Base-by-base conservation (phyloP, 116 monocot species). In the Posidonia oceanica region DNA sequence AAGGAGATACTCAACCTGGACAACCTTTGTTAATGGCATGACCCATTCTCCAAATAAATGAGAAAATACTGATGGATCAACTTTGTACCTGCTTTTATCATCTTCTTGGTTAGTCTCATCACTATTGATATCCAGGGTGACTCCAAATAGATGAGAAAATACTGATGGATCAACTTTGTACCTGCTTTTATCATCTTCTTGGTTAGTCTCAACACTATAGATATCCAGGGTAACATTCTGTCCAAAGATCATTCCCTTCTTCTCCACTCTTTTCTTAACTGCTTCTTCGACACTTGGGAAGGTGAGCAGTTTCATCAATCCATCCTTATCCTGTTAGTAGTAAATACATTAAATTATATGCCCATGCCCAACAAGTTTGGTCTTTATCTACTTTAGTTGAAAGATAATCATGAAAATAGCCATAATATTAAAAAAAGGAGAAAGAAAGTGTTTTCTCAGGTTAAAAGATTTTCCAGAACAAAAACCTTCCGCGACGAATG, bases 1-100 rank as follows among this genome's bases (percentile, higher is more conserved):
- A 39, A 97, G 89, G 63, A 97, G 92, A 68, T 91, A 97, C 21
- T 91, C 87, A 17, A 97, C 87, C 80, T 97, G 81, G 64, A 91
- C 85, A 51, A 72, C 41, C 78, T 96, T 97, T 72, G 96, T 97
- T 3, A 89, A 56, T 14, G 92, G 96, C 63, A 97, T 97, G 22
- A 97, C 82, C 89, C 92, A 91, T 17, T 97, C 80, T 44, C 66
- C 75, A 69, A 91, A 97, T 16, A 97, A 82, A 5, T 65, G 69
- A 41, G 73, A 74, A 68, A 84, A 82, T 6, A 91, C 54, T 0
- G 53, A 62, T 14, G 91, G 96, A 75, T 89, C 76, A 53, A 91
- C 77, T 72, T 91, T 91, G 62, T 75, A 80, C 3, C 54, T 69
- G 36, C 74, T 52, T 20, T 66, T 54, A 36, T 44, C 71, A 4